These are phyloP conservation scores for Leccinum ochraceum DNA, from an alignment of 768 basidiomycete genomes.

Conservation along the genomic window DNA sequence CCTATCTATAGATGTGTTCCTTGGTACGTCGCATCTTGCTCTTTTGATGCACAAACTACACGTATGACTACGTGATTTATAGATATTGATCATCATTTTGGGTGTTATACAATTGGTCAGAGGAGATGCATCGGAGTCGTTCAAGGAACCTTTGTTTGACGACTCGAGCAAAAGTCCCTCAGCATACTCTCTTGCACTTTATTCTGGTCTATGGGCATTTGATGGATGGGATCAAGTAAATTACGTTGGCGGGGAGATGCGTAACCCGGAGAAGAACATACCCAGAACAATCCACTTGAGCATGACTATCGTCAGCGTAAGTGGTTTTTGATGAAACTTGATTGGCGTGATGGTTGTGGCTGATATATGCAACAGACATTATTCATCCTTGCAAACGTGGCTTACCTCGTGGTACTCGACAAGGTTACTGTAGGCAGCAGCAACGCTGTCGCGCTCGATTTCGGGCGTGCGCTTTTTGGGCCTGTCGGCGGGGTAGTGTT, in stretches of 20 bases:
- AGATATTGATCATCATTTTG: slow-evolving; percentile 74
- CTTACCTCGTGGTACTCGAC: slow-evolving; percentile 94
- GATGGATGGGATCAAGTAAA: slow-evolving; percentile 97
- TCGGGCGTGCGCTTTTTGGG: slow-evolving; percentile 85
- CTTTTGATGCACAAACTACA: background rate
- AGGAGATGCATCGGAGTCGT: slow-evolving; percentile 68
- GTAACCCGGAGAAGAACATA: slow-evolving; percentile 79
- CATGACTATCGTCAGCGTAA: slow-evolving; percentile 78
- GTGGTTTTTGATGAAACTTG: slow-evolving; percentile 21
- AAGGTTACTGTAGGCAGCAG: slow-evolving; percentile 72
- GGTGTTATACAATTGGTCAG: slow-evolving; percentile 77
- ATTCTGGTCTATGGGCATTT: slow-evolving; percentile 94
- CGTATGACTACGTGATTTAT: slow-evolving; percentile 1
- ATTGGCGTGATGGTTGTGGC: slow-evolving; percentile 3
- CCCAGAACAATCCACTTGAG: slow-evolving; percentile 89
- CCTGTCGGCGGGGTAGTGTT: slow-evolving; percentile 85
- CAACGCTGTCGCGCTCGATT: slow-evolving; percentile 90
- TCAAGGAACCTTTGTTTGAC: slow-evolving; percentile 67
- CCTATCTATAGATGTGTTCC: slow-evolving; percentile 51
- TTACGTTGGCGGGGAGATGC: slow-evolving; percentile 89
- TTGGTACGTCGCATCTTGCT: slow-evolving; percentile 48
- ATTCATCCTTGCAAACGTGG: slow-evolving; percentile 80
- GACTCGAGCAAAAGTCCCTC: slow-evolving; percentile 79
- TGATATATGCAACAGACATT: slow-evolving; percentile 47
- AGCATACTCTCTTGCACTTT: slow-evolving; percentile 89